Evolutionary conservation across 495 filamentous ascomycete species (phyloP), one percentile per base, ranked within the genome.

Genomic region (Trichocladium antarcticum): DNA sequence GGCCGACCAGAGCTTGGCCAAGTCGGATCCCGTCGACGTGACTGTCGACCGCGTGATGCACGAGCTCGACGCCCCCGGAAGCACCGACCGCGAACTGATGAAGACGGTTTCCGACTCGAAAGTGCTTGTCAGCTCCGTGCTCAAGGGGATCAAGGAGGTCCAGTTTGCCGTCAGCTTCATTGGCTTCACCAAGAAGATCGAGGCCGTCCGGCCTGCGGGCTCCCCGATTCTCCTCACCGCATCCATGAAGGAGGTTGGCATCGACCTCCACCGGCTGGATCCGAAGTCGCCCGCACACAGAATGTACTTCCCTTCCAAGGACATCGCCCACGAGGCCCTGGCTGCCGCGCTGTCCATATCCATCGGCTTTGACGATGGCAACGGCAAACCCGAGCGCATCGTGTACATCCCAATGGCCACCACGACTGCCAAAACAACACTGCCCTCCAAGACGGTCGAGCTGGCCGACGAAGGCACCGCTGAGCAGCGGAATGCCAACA

Each of bases 391-490:
- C 0, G 86, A 95, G 60, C 81, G 88, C 53, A 76, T 99, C 45
- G 71, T 93, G 14, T 97, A 97, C 63, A 80, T 99, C 24, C 92
- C 92, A 0, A 99, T 99, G 93, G 85, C 90, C 21, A 99, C 92
- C 5, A 93, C 88, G 17, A 99, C 92, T 0, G 80, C 95, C 27
- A 87, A 87, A 53, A 97, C 92, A 0, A 99, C 92, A 5, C 66
- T 99, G 6, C 93, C 93, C 0, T 94, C 92, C 0, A 96, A 97
- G 63, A 94, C 86, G 0, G 82, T 99, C 11, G 83, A 87, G 63
- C 76, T 85, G 19, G 80, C 80, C 14, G 78, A 84, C 45, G 81
- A 84, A 19, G 77, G 75, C 49, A 83, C 84, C 53, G 80, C 82
- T 2, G 82, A 84, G 57, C 87, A 97, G 58, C 79, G 89, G 36